Evolutionary conservation across 2,329 filamentous ascomycete genomes (phyloP).

Genomic region (Metarhizium sp.): DNA sequence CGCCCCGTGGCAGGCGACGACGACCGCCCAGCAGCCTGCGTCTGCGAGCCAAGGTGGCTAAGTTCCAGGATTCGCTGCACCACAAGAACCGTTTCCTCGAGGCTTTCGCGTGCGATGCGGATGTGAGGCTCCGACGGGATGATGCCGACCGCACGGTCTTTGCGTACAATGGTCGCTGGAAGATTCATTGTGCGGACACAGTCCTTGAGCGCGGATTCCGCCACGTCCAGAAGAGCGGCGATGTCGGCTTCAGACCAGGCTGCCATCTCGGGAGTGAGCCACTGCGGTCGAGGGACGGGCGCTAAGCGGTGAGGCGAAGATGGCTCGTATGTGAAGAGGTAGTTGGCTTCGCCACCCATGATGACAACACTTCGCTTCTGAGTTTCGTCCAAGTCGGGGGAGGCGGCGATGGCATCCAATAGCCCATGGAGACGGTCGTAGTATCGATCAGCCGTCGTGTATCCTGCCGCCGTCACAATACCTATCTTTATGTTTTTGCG

Average conservation of each 20-base stretch:
- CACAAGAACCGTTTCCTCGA: constrained; percentile 93
- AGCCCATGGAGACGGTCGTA: constrained; percentile 80
- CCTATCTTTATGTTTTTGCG: constrained; percentile 73
- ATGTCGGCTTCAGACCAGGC: constrained; percentile 72
- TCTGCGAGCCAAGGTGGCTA: constrained; percentile 42
- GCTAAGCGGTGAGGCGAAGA: constrained; percentile 56
- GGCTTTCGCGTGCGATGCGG: constrained; percentile 73
- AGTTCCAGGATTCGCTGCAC: constrained; percentile 89
- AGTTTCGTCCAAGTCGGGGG: constrained; percentile 46
- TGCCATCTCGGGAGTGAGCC: constrained; percentile 72
- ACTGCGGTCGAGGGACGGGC: constrained; percentile 55
- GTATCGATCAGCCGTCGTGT: constrained; percentile 80
- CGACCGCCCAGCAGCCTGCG: constrained; percentile 17
- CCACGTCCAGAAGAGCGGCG: constrained; percentile 72
- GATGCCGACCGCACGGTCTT: constrained; percentile 78
- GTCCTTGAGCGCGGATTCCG: constrained; percentile 73
- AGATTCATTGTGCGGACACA: constrained; percentile 73
- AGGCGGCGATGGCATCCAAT: constrained; percentile 63
- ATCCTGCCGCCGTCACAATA: constrained; percentile 94
- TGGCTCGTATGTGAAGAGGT: constrained; percentile 72
- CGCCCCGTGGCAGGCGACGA: constrained; percentile 7
- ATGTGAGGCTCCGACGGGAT: constrained; percentile 50
- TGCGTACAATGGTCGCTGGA: constrained; percentile 71
- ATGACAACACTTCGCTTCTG: constrained; percentile 77
- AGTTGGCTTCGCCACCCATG: constrained; percentile 94